Evolutionary conservation across 305 asterid genomes (phyloP), one percentile per base, ranked within the genome.

Genomic region (Fraxinus floribunda): DNA sequence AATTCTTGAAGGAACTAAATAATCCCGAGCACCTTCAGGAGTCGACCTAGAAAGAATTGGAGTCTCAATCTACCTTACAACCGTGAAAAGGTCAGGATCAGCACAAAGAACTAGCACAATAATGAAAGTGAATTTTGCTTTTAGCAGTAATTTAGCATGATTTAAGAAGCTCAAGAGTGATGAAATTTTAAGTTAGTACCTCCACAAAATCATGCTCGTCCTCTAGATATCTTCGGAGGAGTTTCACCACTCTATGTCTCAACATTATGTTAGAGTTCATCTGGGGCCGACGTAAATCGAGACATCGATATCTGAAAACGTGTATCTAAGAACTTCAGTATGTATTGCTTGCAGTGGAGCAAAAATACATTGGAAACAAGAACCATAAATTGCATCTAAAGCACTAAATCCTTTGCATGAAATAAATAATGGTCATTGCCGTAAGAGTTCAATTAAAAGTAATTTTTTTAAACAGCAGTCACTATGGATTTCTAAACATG

Each of bases 21-120:
- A 95, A 90, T 95, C 99, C 83, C 98, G 91, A 79, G 99, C 99
- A 83, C 99, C 99, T 94, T 95, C 99, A 52, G 98, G 99, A 86
- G 99, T 95, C 83, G 99, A 95, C 88, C 97, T 96, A 86, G 98
- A 93, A 55, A 96, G 93, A 84, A 96, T 87, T 87, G 98, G 99
- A 87, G 98, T 96, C 97, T 94, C 98, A 88, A 94, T 94, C 98
- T 96, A 93, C 98, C 98, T 96, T 93, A 89, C 86, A 91, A 88
- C 85, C 92, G 90, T 88, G 84, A 92, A 89, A 87, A 88, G 76
- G 86, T 89, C 92, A 92, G 95, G 90, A 93, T 93, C 97, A 90
- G 91, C 92, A 86, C 41, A 79, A 80, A 83, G 86, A 85, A 79
- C 57, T 82, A 79, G 68, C 80, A 3, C 52, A 78, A 34, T 75